These are phyloP conservation scores for Colletotrichum costaricense DNA, from an alignment of 2,329 filamentous ascomycete species.

Conservation along the genomic window DNA sequence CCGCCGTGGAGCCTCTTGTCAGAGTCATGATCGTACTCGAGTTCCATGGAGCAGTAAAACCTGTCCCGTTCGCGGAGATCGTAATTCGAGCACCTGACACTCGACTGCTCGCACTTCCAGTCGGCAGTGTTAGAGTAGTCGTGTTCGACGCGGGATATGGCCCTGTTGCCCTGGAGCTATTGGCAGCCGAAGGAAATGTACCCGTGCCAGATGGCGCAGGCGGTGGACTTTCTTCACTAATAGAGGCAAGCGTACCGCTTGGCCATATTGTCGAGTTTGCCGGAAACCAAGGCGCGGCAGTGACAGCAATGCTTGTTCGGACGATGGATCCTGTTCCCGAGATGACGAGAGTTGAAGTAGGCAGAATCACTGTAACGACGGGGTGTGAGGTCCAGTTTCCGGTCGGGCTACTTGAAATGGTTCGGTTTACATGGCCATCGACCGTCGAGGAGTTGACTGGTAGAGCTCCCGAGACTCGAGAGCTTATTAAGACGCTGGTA, in stretches of 20 bases:
- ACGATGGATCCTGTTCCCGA: not conserved
- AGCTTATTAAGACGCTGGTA: not conserved
- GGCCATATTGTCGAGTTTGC: slow-evolving; percentile 9
- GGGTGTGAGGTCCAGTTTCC: not conserved
- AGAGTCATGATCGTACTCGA: not conserved
- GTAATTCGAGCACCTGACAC: not conserved
- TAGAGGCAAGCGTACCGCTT: slow-evolving; percentile 11
- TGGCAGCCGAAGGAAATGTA: not conserved
- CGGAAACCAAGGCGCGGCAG: slow-evolving; percentile 4
- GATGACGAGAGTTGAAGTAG: not conserved
- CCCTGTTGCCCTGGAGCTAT: not conserved
- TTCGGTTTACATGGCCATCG: not conserved
- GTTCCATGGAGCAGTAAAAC: slow-evolving; percentile 1
- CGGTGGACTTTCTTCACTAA: slow-evolving; percentile 1
- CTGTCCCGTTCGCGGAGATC: not conserved
- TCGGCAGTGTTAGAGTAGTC: not conserved
- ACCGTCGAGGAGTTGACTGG: not conserved
- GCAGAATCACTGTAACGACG: not conserved
- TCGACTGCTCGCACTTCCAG: not conserved
- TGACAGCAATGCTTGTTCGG: not conserved
- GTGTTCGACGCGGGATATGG: slow-evolving; percentile 3
- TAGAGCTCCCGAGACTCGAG: not conserved
- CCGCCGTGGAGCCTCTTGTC: not conserved
- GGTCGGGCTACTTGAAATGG: not conserved
- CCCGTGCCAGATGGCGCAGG: not conserved